Evolutionary conservation across 1,139 yeast species (phyloP).

Genomic region (Sugiyamaella paludigena): DNA sequence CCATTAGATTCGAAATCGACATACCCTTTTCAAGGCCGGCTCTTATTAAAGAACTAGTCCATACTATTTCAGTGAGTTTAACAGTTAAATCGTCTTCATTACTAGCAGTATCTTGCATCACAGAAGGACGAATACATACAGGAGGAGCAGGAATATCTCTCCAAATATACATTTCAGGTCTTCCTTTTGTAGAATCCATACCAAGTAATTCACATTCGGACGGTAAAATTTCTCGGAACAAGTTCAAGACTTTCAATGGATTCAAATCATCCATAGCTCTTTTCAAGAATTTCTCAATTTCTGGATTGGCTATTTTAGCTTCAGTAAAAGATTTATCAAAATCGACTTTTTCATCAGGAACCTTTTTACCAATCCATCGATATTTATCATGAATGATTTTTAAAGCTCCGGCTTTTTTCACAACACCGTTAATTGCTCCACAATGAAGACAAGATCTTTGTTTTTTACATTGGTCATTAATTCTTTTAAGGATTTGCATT

Average conservation of each 20-base stretch:
- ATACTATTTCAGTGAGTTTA: constrained; percentile 91
- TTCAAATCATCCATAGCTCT: constrained; percentile 92
- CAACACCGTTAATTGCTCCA: constrained; percentile 91
- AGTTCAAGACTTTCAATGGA: constrained; percentile 81
- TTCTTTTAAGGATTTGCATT: constrained; percentile 79
- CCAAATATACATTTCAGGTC: constrained; percentile 98
- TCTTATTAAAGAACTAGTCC: constrained; percentile 88
- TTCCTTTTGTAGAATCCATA: constrained; percentile 79
- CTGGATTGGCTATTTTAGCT: constrained; percentile 80
- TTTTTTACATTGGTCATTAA: constrained; percentile 90
- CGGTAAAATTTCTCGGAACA: constrained; percentile 82
- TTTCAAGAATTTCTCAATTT: constrained; percentile 80
- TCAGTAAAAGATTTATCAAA: constrained; percentile 72
- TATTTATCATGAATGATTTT: constrained; percentile 95
- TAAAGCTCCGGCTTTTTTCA: constrained; percentile 93
- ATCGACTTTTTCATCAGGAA: constrained; percentile 74
- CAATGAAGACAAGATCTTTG: constrained; percentile 89
- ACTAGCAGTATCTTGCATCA: constrained; percentile 88
- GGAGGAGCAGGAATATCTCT: constrained; percentile 98
- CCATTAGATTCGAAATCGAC: constrained; percentile 89
- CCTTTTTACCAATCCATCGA: constrained; percentile 91
- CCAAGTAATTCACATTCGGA: constrained; percentile 92
- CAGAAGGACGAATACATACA: constrained; percentile 97
- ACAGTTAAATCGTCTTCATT: constrained; percentile 98
- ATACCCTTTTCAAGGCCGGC: constrained; percentile 96